phyloP scores from a whole-genome alignment of 805 yeast genomes.

The Clavispora asparagi region DNA sequence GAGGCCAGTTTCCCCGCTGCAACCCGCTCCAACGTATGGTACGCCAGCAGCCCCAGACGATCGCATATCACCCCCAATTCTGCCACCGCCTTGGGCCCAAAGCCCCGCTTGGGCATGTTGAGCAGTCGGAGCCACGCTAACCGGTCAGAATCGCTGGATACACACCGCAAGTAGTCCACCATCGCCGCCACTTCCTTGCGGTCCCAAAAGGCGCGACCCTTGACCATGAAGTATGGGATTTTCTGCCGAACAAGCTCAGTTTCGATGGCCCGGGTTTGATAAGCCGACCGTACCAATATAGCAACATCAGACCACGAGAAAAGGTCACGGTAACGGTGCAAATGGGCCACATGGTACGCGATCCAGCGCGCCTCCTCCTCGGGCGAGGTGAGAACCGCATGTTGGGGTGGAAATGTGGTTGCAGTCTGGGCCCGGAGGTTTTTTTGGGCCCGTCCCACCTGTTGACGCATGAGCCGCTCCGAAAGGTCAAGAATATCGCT shows the following conservation, averaged over 20 bases:
- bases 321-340: conserved; percentile 41
- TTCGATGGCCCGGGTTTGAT: conserved; percentile 60
- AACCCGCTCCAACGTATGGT: conserved; percentile 7
- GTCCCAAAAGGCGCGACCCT: conserved; percentile 80
- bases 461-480: conserved; percentile 60
- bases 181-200: conserved; percentile 60
- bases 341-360: conserved; percentile 47
- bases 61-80: conserved; percentile 19
- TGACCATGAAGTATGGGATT: conserved; percentile 63
- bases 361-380: conserved; percentile 56
- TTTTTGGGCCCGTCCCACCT: conserved; percentile 41
- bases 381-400: conserved; percentile 33
- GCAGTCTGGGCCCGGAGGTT: conserved; percentile 43
- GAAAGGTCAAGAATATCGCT: conserved; percentile 59
- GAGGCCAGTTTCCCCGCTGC: conserved; percentile 3
- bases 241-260: conserved; percentile 48
- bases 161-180: conserved; percentile 59
- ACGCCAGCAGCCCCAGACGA: conserved; percentile 7
- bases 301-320: conserved; percentile 61
- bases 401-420: conserved; percentile 43
- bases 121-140: conserved; percentile 56
- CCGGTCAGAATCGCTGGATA: conserved; percentile 54
- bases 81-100: conserved; percentile 54
- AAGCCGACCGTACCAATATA: conserved; percentile 61
- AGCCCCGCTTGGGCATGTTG: conserved; percentile 57